These are phyloP conservation scores for Perilla frutescens DNA, from an alignment of 257 asterid genomes.

Conservation along the genomic window DNA sequence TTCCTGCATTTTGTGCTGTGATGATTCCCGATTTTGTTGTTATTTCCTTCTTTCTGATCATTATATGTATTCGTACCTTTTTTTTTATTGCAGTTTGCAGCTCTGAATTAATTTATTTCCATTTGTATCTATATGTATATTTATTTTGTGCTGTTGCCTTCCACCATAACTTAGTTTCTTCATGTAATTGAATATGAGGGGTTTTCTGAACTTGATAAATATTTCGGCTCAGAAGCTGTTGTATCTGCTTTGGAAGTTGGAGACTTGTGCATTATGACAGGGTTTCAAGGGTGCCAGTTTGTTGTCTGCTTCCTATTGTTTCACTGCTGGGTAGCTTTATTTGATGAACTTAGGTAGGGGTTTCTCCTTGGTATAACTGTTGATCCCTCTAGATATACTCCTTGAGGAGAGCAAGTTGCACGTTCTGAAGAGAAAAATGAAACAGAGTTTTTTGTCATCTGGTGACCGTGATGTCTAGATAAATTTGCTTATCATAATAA, in stretches of 20 bases:
- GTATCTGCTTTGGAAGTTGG: background rate
- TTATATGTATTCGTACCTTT: background rate
- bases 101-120: background rate
- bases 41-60: constrained; percentile 15
- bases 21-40: constrained; percentile 8
- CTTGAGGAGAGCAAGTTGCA: background rate
- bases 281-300: background rate
- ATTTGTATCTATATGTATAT: background rate
- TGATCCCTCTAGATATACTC: background rate
- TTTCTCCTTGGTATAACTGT: background rate
- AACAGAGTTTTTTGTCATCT: background rate
- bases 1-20: constrained; percentile 17
- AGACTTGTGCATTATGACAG: background rate
- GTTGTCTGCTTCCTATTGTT: background rate
- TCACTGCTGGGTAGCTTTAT: background rate
- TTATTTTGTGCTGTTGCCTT: background rate
- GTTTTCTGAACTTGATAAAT: background rate
- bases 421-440: too few relatives aligned
- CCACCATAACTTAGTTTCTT: constrained; percentile 1
- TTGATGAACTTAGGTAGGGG: background rate
- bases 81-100: constrained; percentile 1
- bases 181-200: background rate
- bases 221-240: background rate
- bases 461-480: background rate
- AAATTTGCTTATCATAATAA: background rate